Base-by-base conservation (phyloP, 2,329 filamentous ascomycete species). In the Penicillium fuscoglaucum region DNA sequence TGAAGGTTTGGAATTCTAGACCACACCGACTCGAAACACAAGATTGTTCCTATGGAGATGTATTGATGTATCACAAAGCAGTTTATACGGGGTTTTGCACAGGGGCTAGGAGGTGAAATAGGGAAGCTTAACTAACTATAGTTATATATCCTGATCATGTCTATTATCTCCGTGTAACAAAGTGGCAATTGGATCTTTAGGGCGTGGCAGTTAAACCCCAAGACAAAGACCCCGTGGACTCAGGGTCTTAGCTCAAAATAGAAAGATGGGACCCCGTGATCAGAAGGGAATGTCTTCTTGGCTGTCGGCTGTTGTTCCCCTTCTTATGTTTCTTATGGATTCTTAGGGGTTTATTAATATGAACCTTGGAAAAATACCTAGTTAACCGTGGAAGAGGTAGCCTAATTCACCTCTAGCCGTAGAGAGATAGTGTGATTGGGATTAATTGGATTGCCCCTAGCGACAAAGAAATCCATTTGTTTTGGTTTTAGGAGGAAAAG, bases 371-470 rank as follows among this genome's bases (percentile, higher is more conserved):
- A 21, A 21, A 21, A 21, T 21, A 21, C 19, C 1, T 21, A 21
- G 19, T 21, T 21, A 21, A 21, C 19, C 19, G 19, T 21, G 19
- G 19, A 21, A 21, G 19, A 21, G 19, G 1, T 21, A 21, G 19
- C 19, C 19, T 21, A 21, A 21, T 21, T 21, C 19, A 21, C 19
- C 19, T 21, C 19, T 21, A 21, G 19, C 19, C 19, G 19, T 21
- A 21, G 19, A 21, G 19, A 21, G 19, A 21, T 21, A 21, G 29
- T 31, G 10, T 31, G 29, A 31, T 33, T 33, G 31, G 31, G 31
- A 13, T 33, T 31, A 4, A 15, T 33, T 33, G 31, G 15, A 35
- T 62, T 57, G 59, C 52, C 61, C 61, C 61, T 63, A 59, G 59
- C 59, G 61, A 61, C 61, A 44, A 39, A n/a, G 31, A 15, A 33